Evolutionary conservation across 2,329 filamentous ascomycete species (phyloP).

Genomic region (Scedosporium minutisporum): DNA sequence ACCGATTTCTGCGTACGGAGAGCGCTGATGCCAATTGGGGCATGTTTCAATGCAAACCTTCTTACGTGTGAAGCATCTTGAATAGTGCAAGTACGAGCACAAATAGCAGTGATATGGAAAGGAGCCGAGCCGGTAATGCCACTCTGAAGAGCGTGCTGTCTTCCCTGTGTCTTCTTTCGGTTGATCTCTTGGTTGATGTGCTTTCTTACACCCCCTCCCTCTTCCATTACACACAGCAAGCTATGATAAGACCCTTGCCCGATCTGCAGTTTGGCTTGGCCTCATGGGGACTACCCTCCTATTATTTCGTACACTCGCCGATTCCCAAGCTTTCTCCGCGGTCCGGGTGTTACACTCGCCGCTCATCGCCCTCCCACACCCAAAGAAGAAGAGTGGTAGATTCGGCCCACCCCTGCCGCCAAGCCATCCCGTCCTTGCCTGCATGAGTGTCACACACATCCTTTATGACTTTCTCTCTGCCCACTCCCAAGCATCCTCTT

Average conservation of each 20-base stretch:
- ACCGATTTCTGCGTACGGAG: no score
- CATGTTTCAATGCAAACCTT: not conserved
- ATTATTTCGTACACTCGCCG: not conserved
- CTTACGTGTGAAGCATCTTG: not conserved
- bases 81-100: not conserved
- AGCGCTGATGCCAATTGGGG: not conserved
- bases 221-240: not conserved
- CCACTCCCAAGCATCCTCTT: constrained; percentile 5
- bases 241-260: not conserved
- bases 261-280: not conserved
- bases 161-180: no score
- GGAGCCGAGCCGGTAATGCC: no score
- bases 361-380: not conserved
- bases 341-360: constrained; percentile 4
- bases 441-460: not conserved
- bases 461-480: constrained; percentile 6
- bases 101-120: no score
- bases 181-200: not conserved
- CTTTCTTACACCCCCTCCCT: not conserved
- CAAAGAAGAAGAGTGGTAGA: not conserved
- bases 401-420: not conserved
- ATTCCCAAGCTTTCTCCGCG: not conserved
- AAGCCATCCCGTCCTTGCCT: not conserved
- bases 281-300: not conserved
- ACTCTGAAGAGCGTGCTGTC: no score